Conservation (phyloP, 176 grass and related monocot genomes). For the Juncus effusus region DNA sequence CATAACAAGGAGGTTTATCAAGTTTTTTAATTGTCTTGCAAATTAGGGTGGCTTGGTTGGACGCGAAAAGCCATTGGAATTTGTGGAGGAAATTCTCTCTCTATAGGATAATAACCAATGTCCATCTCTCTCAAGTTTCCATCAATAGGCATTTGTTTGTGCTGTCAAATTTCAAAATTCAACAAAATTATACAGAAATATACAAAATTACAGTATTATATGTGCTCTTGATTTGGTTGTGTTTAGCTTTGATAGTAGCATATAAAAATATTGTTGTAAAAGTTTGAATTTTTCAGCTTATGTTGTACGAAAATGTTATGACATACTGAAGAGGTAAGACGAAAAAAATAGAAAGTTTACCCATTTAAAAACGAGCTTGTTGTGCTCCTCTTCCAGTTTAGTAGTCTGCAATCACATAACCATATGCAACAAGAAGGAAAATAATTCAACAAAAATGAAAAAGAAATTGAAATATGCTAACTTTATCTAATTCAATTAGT, state of each 20-base stretch:
- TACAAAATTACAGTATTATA: no score
- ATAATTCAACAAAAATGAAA: constrained; percentile 8
- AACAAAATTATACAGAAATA: not conserved
- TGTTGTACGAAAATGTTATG: not conserved
- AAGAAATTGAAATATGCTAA: constrained; percentile 15
- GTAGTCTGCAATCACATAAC: constrained; percentile 46
- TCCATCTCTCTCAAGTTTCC: constrained; percentile 76
- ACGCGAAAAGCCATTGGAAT: constrained; percentile 88
- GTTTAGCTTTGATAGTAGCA: no score
- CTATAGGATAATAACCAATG: constrained; percentile 57
- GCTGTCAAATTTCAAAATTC: constrained; percentile 32
- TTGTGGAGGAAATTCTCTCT: constrained; percentile 71
- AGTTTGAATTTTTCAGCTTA: no score
- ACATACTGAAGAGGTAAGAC: not conserved
- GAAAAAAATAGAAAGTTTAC: constrained; percentile 34
- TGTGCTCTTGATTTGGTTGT: no score
- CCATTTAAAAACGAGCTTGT: constrained; percentile 60
- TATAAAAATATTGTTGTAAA: no score
- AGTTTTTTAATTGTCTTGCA: constrained; percentile 50
- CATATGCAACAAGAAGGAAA: constrained; percentile 1
- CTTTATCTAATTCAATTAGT: not conserved
- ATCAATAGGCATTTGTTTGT: constrained; percentile 59
- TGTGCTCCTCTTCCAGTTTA: constrained; percentile 87
- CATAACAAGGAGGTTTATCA: not conserved
- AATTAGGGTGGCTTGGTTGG: constrained; percentile 82